Evolutionary conservation across 192 early-diverging fungal genomes (phyloP), one percentile per base, ranked within the genome.

Genomic region (Thamnidium elegans): DNA sequence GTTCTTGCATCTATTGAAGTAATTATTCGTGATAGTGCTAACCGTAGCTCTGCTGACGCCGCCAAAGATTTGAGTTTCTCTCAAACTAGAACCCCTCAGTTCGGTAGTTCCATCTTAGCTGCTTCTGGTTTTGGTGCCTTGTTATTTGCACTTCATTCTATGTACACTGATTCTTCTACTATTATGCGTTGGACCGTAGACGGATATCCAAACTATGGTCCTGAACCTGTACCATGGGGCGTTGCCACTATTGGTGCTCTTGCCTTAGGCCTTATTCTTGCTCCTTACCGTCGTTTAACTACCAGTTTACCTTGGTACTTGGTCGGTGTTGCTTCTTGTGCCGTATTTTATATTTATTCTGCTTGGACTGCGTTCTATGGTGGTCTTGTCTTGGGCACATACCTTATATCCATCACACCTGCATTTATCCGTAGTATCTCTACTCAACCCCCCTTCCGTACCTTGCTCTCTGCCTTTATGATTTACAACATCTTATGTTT

Each of bases 141-240:
- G 19, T 56, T 90, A 39, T 92, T 92, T 74, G 78, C 79, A 9
- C 72, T 92, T 44, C 90, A 90, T 67, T 87, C 88, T 31, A 83
- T 92, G 84, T 89, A 78, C 65, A 81, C 88, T 0, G 90, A 92
- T 74, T 86, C 85, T 26, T 83, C 88, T 8, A 89, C 86, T 34
- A 79, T 92, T 54, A 82, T 81, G 52, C 84, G 90, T 44, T 92
- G 90, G 90, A 76, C 82, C 53, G 78, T 86, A 50, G 83, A 84
- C 50, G 90, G 90, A 5, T 90, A 90, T 68, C 90, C 90, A 10
- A 74, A 83, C 66, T 82, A 85, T 23, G 90, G 90, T 1, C 90
- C 90, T 26, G 67, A 77, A 52, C 89, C 89, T 2, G 87, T 92
- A 20, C 84, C 87, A 0, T 89, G 86, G 81, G 89, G 90, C 65